A percentile compares a stretch with the other conserved stretches of the same genome.
phyloP scores from a whole-genome alignment of 345 rosid genomes.

The Citrus australasica region DNA sequence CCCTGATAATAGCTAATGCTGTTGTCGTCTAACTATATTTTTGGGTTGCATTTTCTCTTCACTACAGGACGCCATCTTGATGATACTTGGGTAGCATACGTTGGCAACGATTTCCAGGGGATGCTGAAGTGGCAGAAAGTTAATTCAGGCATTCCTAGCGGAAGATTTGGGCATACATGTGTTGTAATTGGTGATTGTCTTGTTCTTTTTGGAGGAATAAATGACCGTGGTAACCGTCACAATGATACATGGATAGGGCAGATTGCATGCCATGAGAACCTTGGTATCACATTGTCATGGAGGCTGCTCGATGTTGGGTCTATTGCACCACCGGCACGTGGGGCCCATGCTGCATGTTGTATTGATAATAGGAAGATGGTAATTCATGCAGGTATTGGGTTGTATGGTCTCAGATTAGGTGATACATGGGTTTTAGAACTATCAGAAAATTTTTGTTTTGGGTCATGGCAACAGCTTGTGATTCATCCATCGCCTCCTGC shows the following conservation, averaged over 20 bases:
- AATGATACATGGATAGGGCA: conserved; percentile 88
- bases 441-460: conserved; percentile 50
- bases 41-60: neutral
- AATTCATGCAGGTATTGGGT: conserved; percentile 84
- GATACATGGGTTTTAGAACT: conserved; percentile 88
- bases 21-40: neutral
- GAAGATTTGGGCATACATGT: conserved; percentile 94
- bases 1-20: neutral
- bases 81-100: conserved; percentile 82
- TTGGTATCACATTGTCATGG: conserved; percentile 55
- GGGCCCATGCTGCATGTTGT: conserved; percentile 91
- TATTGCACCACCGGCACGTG: conserved; percentile 68
- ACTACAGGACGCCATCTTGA: conserved; percentile 87
- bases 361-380: conserved; percentile 66
- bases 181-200: conserved; percentile 49
- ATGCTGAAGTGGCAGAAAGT: conserved; percentile 64
- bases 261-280: conserved; percentile 40
- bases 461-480: conserved; percentile 61
- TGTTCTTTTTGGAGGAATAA: conserved; percentile 86
- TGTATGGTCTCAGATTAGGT: conserved; percentile 59
- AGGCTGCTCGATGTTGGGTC: conserved; percentile 55
- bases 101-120: conserved; percentile 46
- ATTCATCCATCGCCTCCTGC: conserved; percentile 71
- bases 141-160: conserved; percentile 67
- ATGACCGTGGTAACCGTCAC: conserved; percentile 76